Evolutionary conservation across 345 rosid genomes (phyloP).

Genomic region (Bruguiera parviflora): DNA sequence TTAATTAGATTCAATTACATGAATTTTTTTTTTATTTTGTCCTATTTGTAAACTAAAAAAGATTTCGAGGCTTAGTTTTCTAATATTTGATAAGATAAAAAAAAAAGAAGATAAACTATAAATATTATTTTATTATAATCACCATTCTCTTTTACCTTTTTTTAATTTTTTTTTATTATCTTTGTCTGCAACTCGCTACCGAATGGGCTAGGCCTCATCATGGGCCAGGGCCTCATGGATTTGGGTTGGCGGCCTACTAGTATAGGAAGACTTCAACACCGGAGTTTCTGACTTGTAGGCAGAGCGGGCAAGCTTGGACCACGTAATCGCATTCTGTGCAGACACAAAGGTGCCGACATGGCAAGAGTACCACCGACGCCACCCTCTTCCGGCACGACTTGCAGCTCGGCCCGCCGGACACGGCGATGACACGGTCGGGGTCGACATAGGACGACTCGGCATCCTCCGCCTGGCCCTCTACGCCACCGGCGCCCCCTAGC

Average conservation of each 20-base stretch:
- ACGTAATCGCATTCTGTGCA: constrained; percentile 68
- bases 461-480: constrained; percentile 56
- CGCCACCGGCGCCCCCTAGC: constrained; percentile 25
- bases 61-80: neutral
- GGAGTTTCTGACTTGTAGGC: constrained; percentile 55
- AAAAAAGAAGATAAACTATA: neutral
- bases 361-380: constrained; percentile 76
- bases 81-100: neutral
- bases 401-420: constrained; percentile 48
- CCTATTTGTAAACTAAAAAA: too few species aligned
- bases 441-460: constrained; percentile 86
- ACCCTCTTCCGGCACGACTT: constrained; percentile 48
- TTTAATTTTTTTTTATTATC: neutral
- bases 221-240: neutral
- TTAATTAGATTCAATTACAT: too few species aligned
- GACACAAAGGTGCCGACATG: constrained; percentile 84
- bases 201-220: constrained; percentile 2
- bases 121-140: constrained; percentile 2
- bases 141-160: neutral
- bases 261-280: constrained; percentile 69
- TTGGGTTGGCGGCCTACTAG: constrained; percentile 2
- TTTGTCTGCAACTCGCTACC: too few species aligned
- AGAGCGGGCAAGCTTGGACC: constrained; percentile 70
- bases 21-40: too few species aligned
- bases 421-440: constrained; percentile 49